Conservation (phyloP, 192 early-diverging fungal species). For the Obelidium mucronatum region DNA sequence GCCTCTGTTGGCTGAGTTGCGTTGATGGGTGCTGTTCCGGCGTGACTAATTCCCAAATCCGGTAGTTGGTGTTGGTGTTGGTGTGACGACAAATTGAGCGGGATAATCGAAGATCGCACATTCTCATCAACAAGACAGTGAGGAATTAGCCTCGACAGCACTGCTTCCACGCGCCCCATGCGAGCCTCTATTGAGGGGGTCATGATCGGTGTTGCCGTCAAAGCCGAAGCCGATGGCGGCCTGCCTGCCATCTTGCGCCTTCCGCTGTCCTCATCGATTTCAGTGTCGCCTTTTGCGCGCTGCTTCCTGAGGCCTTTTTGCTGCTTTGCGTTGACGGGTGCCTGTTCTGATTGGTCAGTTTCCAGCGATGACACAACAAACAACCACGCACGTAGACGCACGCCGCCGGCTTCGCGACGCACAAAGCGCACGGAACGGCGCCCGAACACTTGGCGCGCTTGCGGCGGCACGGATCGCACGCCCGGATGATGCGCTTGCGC, state of each 20-base stretch:
- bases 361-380: neutral
- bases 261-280: neutral
- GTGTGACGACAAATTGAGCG: too few species aligned
- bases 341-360: neutral
- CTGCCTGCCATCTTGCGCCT: neutral
- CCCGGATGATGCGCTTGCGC: constrained; percentile 21
- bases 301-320: too few species aligned
- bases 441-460: constrained; percentile 35
- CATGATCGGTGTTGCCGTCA: neutral
- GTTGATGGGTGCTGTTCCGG: neutral
- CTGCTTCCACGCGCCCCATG: neutral
- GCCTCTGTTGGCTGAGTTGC: neutral
- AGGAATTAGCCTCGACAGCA: neutral
- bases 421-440: constrained; percentile 26
- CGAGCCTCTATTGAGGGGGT: neutral
- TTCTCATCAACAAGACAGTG: neutral
- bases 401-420: constrained; percentile 5
- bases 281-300: neutral
- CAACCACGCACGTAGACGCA: constrained; percentile 28
- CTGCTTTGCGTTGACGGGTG: neutral
- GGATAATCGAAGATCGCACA: neutral
- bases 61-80: neutral
- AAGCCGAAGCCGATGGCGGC: neutral
- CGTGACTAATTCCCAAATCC: neutral
- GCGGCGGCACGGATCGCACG: constrained; percentile 39